phyloP scores from a whole-genome alignment of 768 basidiomycete species.

The Pulveroboletus sp. region DNA sequence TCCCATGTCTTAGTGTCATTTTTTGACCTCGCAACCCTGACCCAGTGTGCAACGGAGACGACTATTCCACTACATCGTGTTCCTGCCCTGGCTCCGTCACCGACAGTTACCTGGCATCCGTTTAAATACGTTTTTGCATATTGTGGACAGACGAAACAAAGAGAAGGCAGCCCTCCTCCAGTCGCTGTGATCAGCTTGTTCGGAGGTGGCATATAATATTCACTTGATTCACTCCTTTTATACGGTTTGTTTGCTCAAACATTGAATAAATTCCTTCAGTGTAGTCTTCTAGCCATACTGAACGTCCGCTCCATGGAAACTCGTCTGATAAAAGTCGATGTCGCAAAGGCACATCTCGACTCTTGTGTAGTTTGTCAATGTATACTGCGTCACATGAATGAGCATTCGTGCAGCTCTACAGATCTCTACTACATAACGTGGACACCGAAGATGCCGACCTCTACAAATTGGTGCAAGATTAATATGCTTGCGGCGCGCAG shows the following conservation, averaged over 20 bases:
- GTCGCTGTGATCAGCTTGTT: conserved; percentile 71
- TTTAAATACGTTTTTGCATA: conserved; percentile 78
- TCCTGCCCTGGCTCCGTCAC: conserved; percentile 63
- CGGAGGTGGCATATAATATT: conserved; percentile 41
- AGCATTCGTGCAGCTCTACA: background rate
- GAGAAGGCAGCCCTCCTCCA: conserved; percentile 62
- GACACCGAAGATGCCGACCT: background rate
- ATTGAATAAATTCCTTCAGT: background rate
- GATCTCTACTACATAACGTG: background rate
- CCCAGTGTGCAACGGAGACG: conserved; percentile 77
- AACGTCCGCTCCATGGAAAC: background rate
- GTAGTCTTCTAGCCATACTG: background rate
- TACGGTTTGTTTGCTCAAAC: background rate
- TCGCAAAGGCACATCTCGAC: background rate
- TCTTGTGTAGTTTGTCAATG: background rate
- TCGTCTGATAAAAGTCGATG: background rate
- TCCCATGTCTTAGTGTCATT: background rate
- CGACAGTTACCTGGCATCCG: conserved; percentile 78
- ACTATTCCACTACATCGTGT: conserved; percentile 72
- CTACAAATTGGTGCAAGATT: conserved; percentile 15
- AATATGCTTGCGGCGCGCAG: conserved; percentile 18
- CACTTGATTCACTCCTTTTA: background rate
- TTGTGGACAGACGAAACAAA: conserved; percentile 67
- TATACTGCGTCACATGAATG: background rate
- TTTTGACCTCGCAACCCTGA: background rate